Conservation (phyloP, 805 yeast species). For the Wickerhamomyces bovis region DNA sequence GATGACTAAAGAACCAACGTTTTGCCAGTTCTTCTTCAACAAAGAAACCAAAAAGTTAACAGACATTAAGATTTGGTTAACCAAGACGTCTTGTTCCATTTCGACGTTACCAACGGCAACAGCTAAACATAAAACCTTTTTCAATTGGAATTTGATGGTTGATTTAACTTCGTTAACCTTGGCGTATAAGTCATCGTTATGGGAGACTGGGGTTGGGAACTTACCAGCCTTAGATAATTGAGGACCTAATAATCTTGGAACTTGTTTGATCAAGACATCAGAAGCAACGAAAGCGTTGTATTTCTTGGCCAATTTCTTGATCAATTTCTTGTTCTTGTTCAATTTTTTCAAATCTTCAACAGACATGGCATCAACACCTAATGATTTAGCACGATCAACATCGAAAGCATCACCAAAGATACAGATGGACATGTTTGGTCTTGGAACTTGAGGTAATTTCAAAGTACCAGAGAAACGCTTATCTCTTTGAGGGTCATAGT, state of each 20-base stretch:
- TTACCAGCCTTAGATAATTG: constrained; percentile 99
- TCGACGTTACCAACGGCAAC: constrained; percentile 99
- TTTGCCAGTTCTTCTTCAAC: constrained; percentile 99
- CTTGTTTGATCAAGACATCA: constrained; percentile 98
- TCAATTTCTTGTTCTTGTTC: constrained; percentile 99
- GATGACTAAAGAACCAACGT: constrained; percentile 98
- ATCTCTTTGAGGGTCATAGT: constrained; percentile 99
- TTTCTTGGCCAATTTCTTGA: constrained; percentile 99
- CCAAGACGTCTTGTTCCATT: constrained; percentile 95
- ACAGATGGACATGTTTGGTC: constrained; percentile 99
- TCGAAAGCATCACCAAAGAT: constrained; percentile 99
- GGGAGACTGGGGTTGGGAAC: constrained; percentile 99
- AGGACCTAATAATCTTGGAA: constrained; percentile 99
- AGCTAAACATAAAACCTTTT: constrained; percentile 99
- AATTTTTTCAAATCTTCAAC: constrained; percentile 99
- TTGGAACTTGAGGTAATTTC: constrained; percentile 97
- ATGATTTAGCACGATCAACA: constrained; percentile 99
- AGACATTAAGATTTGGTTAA: constrained; percentile 97
- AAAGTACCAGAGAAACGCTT: constrained; percentile 99
- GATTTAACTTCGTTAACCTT: constrained; percentile 98
- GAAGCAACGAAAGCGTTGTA: constrained; percentile 99
- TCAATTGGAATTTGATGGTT: constrained; percentile 99
- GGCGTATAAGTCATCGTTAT: constrained; percentile 93
- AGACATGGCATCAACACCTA: constrained; percentile 99
- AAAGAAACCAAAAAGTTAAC: constrained; percentile 98